A percentile compares a stretch with the other conserved stretches of the same genome.
These are phyloP conservation scores for Lipomyces orientalis DNA, from an alignment of 805 yeast species.

Conservation along the genomic window DNA sequence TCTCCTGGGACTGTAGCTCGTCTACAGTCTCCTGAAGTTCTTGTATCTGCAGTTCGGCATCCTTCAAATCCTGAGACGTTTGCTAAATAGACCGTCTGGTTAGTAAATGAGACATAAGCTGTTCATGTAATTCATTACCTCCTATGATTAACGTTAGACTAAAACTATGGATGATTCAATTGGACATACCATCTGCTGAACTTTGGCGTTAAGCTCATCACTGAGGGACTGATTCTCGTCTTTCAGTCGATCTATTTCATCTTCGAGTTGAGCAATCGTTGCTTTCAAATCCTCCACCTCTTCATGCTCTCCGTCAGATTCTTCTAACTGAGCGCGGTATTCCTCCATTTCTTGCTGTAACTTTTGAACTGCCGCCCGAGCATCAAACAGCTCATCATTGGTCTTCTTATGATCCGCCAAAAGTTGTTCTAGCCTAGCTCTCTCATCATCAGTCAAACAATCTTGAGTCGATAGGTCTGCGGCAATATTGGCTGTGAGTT, in stretches of 20 bases:
- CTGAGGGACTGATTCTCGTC: conserved; percentile 19
- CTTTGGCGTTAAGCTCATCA: conserved; percentile 16
- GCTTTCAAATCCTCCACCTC: conserved; percentile 15
- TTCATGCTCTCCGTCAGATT: conserved; percentile 28
- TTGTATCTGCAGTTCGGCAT: conserved; percentile 22
- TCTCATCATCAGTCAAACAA: conserved; percentile 22
- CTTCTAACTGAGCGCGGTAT: conserved; percentile 27
- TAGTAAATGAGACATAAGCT: not conserved
- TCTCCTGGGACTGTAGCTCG: conserved; percentile 8
- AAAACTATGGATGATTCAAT: not conserved
- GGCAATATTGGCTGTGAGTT: conserved; percentile 19
- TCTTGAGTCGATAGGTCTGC: conserved; percentile 12
- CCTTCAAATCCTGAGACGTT: conserved; percentile 8
- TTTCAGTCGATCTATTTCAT: conserved; percentile 19
- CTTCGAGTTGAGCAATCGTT: conserved; percentile 27
- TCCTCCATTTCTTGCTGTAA: conserved; percentile 35
- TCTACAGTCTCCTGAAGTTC: conserved; percentile 27
- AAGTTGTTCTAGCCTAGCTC: conserved; percentile 16
- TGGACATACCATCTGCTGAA: conserved; percentile 9
- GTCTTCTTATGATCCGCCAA: conserved; percentile 19
- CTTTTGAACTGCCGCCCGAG: conserved; percentile 21
- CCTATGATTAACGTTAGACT: not conserved
- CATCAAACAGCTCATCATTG: conserved; percentile 19
- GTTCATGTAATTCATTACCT: not conserved
- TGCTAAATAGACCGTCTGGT: not conserved